These are phyloP conservation scores for Ganoderma multipileum DNA, from an alignment of 1,284 basidiomycete species.

Conservation along the genomic window DNA sequence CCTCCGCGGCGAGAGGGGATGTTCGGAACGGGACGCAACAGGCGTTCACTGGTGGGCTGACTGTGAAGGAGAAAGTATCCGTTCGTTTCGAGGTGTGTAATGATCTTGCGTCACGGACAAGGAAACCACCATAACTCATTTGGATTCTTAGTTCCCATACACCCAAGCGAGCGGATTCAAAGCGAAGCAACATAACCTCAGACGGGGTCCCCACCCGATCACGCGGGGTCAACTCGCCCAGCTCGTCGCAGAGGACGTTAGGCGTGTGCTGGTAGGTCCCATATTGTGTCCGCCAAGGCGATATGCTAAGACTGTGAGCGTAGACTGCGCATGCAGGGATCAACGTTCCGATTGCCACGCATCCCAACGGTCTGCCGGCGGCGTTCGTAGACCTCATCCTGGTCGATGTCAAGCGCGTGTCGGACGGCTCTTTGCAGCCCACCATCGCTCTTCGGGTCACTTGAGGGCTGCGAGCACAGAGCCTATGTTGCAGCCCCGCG, in stretches of 20 bases:
- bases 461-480: not conserved
- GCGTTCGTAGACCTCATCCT: not conserved
- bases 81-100: not conserved
- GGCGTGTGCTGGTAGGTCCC: not conserved
- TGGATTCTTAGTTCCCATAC: not conserved
- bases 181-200: not conserved
- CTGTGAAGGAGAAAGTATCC: not conserved
- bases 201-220: not conserved
- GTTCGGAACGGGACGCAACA: not conserved
- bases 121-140: not conserved
- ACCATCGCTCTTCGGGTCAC: not conserved
- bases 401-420: not conserved
- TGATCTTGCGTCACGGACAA: not conserved
- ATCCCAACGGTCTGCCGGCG: not conserved
- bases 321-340: not conserved
- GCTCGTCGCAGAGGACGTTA: not conserved
- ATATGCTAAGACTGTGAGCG: not conserved
- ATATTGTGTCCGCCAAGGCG: not conserved
- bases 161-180: not conserved
- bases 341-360: not conserved
- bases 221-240: not conserved
- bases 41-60: not conserved
- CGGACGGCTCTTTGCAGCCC: not conserved
- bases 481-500: no score
- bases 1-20: not conserved